A percentile compares a stretch with the other conserved stretches of the same genome.
Evolutionary conservation across 768 basidiomycete genomes (phyloP).

Genomic region (Lactarius pseudohatsudake): DNA sequence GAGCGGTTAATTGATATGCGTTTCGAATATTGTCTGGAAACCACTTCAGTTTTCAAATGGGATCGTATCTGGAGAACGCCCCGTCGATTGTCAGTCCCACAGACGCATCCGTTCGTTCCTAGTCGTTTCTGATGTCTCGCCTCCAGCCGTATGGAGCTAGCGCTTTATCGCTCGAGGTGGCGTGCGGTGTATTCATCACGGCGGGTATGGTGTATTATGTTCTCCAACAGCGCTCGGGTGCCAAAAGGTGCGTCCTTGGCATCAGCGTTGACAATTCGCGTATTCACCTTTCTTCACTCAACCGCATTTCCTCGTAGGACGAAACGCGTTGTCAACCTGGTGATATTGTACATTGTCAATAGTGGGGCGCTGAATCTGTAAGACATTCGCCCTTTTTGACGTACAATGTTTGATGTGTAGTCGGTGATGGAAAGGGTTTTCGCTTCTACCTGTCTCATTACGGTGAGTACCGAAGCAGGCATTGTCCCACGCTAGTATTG

Average conservation of each 20-base stretch:
- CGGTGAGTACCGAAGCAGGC: background rate
- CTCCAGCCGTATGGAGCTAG: constrained; percentile 16
- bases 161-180: constrained; percentile 12
- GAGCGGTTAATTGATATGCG: too few relatives aligned
- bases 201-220: constrained; percentile 21
- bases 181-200: constrained; percentile 15
- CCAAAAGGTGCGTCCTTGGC: constrained; percentile 5
- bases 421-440: constrained; percentile 8
- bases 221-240: constrained; percentile 11
- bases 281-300: background rate
- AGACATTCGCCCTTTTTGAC: background rate
- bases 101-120: background rate
- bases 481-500: background rate
- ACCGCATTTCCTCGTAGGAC: background rate
- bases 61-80: background rate
- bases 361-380: constrained; percentile 21
- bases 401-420: background rate
- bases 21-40: background rate
- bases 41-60: background rate
- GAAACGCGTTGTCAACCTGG: constrained; percentile 15
- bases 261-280: background rate
- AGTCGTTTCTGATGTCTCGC: background rate
- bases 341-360: constrained; percentile 16
- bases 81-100: constrained; percentile 9
- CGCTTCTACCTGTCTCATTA: constrained; percentile 12